A percentile compares a stretch with the other conserved stretches of the same genome.
These are phyloP conservation scores for Russula brevipes DNA, from an alignment of 768 basidiomycete genomes.

Conservation along the genomic window DNA sequence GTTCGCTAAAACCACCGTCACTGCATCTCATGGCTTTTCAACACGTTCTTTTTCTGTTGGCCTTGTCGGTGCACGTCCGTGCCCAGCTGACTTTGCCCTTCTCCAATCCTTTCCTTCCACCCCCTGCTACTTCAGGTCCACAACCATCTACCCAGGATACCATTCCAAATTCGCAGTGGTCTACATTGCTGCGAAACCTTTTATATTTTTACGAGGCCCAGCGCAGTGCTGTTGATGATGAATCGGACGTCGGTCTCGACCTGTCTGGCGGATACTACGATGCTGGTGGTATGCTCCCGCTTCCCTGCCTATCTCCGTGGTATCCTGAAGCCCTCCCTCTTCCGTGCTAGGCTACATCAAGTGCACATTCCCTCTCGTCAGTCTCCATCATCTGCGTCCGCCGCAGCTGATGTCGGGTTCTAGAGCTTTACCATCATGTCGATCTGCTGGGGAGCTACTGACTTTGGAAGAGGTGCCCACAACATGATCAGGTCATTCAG, in stretches of 20 bases:
- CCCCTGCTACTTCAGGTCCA: conserved; percentile 52
- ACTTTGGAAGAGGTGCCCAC: conserved; percentile 65
- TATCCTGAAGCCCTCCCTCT: neutral
- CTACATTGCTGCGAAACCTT: conserved; percentile 69
- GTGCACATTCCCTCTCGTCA: conserved; percentile 76
- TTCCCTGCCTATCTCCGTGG: neutral
- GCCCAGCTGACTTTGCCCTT: conserved; percentile 62
- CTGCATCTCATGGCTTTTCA: no score
- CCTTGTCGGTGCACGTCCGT: conserved; percentile 30
- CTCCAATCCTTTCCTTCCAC: conserved; percentile 56
- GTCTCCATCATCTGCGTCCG: conserved; percentile 24
- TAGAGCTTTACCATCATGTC: conserved; percentile 82
- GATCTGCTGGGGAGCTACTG: conserved; percentile 85
- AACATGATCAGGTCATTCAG: neutral
- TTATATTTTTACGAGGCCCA: conserved; percentile 92
- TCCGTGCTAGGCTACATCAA: conserved; percentile 73
- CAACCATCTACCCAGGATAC: conserved; percentile 35
- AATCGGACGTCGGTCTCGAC: conserved; percentile 65
- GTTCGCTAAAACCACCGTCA: no score
- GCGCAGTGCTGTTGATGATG: conserved; percentile 72
- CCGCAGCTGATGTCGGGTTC: conserved; percentile 5
- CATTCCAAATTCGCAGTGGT: conserved; percentile 74
- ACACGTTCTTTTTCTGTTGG: neutral
- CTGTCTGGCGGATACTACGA: conserved; percentile 88
- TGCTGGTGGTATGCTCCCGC: conserved; percentile 63